These are phyloP conservation scores for Trichaptum fuscoviolaceum DNA, from an alignment of 768 basidiomycete species.

Conservation along the genomic window DNA sequence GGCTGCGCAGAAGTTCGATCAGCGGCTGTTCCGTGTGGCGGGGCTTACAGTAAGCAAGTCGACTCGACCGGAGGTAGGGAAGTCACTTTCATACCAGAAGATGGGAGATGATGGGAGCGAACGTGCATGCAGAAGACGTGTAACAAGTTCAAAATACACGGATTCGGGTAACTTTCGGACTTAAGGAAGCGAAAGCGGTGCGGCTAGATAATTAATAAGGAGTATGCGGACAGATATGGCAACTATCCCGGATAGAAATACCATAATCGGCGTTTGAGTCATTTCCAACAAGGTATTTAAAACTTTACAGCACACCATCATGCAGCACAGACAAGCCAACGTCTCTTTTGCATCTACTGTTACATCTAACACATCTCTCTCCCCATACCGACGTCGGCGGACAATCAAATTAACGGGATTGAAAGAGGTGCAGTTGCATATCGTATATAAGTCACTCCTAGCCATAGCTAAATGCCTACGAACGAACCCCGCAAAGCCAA, in stretches of 20 bases:
- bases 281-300: neutral
- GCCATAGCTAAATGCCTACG: neutral
- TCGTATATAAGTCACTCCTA: neutral
- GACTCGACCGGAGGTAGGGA: neutral
- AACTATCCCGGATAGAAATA: neutral
- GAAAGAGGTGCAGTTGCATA: neutral
- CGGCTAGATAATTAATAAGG: neutral
- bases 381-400: neutral
- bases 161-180: neutral
- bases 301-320: neutral
- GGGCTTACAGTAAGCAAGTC: neutral
- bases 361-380: neutral
- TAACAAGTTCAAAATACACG: neutral
- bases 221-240: neutral
- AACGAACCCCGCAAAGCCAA: constrained; percentile 5
- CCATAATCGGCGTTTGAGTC: neutral
- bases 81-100: neutral
- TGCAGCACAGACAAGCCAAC: neutral
- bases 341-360: too few relatives aligned
- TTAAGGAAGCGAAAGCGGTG: neutral
- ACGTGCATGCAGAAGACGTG: neutral
- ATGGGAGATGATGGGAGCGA: neutral
- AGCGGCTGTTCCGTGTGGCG: neutral
- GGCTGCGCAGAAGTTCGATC: neutral
- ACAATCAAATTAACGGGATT: neutral